Evolutionary conservation across 352 stramenopile species (phyloP), one percentile per base, ranked within the genome.

Genomic region (Globisporangium paddicum): DNA sequence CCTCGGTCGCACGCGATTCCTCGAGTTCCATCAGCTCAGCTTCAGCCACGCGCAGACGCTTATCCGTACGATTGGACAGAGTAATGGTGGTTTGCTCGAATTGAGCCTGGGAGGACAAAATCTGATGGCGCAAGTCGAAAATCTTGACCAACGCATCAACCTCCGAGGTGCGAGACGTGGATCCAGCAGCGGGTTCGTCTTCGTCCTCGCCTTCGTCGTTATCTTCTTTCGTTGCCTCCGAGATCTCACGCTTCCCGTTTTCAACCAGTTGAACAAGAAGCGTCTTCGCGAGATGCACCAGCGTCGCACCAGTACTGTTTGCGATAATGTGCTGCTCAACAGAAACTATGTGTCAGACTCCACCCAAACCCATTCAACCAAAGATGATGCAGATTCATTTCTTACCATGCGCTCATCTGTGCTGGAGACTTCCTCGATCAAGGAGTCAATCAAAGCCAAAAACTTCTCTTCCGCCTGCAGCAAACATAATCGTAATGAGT

Each of bases 261-360:
- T 87, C 79, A 13, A 89, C 67, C 21, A 89, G 67, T 47, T 85
- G 74, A 3, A 86, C 77, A 14, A 89, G 60, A 3, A 80, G 70
- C 1, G 79, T 88, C 64, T 87, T 87, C n/a, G 81, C 75, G 13
- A 92, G 63, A 37, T 92, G 82, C 14, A 92, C 82, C 13, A 92
- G 51, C n/a, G 76, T 84, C 6, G 79, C 82, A 4, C 82, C 82
- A 0, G 82, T 92, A 40, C 74, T 90, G 63, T 87, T 89, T 0
- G 77, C 77, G 2, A 92, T 83, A 35, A 92, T 47, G 11, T 78
- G 65, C 50, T 80, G 45, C 13, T 34, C 13, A 35, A 16, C 32
- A 38, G 32, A 41, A 16, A 52, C 28, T 34, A 6, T 38, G 35
- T 19, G n/a, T 51, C n/a, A 37, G 45, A 51, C 16, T 23, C 34